phyloP scores from a whole-genome alignment of 805 yeast species.

The Brettanomyces nanus region DNA sequence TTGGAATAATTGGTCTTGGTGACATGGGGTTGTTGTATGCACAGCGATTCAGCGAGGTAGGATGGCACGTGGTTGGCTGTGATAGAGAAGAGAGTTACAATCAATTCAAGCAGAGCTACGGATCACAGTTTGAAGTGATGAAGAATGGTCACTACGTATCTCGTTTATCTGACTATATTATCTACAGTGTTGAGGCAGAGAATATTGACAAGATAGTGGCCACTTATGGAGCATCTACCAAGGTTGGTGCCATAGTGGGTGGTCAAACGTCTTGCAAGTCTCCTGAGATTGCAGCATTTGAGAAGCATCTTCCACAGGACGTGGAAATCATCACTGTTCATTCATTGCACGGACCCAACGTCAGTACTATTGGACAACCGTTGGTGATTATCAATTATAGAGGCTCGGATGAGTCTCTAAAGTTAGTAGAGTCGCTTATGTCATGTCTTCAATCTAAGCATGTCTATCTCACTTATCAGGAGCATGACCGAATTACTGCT shows the following conservation, averaged over 20 bases:
- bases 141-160: conserved; percentile 79
- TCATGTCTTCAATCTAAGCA: conserved; percentile 69
- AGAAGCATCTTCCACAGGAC: conserved; percentile 63
- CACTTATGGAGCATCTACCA: conserved; percentile 79
- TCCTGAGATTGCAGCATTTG: conserved; percentile 85
- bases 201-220: conserved; percentile 65
- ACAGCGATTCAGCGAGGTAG: conserved; percentile 62
- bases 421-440: conserved; percentile 55
- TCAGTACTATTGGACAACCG: conserved; percentile 86
- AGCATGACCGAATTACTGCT: conserved; percentile 93
- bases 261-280: conserved; percentile 96
- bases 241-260: conserved; percentile 87
- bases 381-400: conserved; percentile 77
- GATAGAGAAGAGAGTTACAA: conserved; percentile 65
- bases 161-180: conserved; percentile 69
- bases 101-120: conserved; percentile 32
- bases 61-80: conserved; percentile 87
- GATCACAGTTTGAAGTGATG: conserved; percentile 36
- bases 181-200: conserved; percentile 92
- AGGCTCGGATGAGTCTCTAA: conserved; percentile 44
- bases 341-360: conserved; percentile 91
- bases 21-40: conserved; percentile 96
- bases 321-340: conserved; percentile 81
- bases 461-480: conserved; percentile 72
- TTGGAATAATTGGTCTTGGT: conserved; percentile 94